A percentile compares a stretch with the other conserved stretches of the same genome.
These are phyloP conservation scores for Hypoxylon sp. DNA, from an alignment of 2,329 filamentous ascomycete genomes.

Conservation along the genomic window DNA sequence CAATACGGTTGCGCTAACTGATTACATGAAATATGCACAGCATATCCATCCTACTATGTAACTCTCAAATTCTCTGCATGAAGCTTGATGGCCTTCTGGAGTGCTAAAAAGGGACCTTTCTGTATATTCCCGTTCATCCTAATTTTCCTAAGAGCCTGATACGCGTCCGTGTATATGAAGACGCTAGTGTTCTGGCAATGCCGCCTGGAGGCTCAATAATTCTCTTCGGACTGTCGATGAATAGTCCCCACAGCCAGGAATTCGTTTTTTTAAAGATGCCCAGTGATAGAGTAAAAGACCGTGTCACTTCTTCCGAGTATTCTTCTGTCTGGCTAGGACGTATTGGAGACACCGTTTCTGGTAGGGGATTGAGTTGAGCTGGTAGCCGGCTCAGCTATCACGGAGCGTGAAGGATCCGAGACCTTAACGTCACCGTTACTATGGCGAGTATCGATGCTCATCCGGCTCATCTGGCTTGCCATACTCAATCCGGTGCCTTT, in stretches of 20 bases:
- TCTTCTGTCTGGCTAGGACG: not conserved
- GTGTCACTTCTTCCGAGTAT: not conserved
- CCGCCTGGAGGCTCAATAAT: not conserved
- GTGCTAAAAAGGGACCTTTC: not conserved
- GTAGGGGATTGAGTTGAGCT: not conserved
- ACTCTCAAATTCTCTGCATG: not conserved
- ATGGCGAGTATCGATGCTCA: slow-evolving; percentile 56
- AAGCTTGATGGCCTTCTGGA: not conserved
- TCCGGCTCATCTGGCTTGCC: slow-evolving; percentile 64
- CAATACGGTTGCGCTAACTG: slow-evolving; percentile 9
- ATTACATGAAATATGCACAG: slow-evolving; percentile 3
- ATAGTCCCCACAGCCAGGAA: not conserved
- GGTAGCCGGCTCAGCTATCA: not conserved
- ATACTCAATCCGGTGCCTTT: slow-evolving; percentile 70
- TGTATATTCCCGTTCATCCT: not conserved
- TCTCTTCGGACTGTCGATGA: not conserved
- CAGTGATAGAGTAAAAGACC: not conserved
- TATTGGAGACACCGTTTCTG: not conserved
- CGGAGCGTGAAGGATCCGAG: not conserved
- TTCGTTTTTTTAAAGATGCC: not conserved
- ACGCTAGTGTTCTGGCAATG: not conserved
- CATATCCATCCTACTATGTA: slow-evolving; percentile 2
- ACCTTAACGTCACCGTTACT: slow-evolving; percentile 28
- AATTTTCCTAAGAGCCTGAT: not conserved
- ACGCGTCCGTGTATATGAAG: not conserved